Conservation (phyloP, 1,284 basidiomycete genomes). For the Tremellales sp. region DNA sequence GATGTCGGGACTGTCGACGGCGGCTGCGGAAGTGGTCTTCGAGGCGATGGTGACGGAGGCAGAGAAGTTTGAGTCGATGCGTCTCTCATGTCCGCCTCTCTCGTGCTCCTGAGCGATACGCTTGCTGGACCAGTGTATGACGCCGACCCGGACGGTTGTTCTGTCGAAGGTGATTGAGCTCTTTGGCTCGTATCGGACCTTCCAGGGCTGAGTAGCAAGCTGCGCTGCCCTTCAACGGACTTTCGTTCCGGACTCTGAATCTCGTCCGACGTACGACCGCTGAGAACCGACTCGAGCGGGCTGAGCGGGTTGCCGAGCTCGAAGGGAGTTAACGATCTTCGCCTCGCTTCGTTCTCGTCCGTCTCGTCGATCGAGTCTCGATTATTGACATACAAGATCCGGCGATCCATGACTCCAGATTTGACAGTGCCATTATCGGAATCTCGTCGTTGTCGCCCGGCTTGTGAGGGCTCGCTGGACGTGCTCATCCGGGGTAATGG, state of each 20-base stretch:
- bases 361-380: constrained; percentile 2
- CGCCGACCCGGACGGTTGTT: too few relatives aligned
- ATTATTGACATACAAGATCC: constrained; percentile 23
- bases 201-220: neutral
- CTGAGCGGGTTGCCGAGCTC: neutral
- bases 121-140: too few relatives aligned
- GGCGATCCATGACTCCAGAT: constrained; percentile 5
- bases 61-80: neutral
- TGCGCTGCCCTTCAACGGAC: neutral
- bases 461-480: neutral
- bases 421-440: constrained; percentile 9
- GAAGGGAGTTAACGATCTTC: neutral
- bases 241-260: neutral
- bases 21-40: constrained; percentile 11
- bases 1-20: constrained; percentile 1
- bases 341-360: neutral
- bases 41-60: constrained; percentile 1
- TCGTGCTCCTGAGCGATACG: too few relatives aligned
- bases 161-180: neutral
- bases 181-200: neutral
- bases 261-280: neutral
- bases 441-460: constrained; percentile 3
- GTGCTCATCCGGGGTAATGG: neutral
- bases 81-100: neutral
- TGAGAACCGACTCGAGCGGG: neutral